Percentiles rank a stretch among this genome's conserved stretches.
Conservation (phyloP, 1,139 yeast genomes). For the Nakaseomyces kungkrabaensis region DNA sequence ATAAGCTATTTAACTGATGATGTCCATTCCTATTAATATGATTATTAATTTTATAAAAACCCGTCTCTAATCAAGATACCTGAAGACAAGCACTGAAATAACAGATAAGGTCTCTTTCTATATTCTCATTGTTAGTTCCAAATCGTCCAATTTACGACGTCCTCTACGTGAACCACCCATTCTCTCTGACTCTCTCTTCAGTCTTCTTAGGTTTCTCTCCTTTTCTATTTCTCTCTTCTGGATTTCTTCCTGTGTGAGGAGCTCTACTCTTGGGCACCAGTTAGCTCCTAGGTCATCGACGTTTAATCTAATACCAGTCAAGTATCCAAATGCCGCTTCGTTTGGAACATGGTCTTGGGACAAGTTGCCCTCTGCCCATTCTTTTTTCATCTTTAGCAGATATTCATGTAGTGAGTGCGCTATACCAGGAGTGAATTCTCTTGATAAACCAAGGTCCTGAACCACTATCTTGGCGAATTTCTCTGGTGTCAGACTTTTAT, state of each 20-base stretch:
- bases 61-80: no score
- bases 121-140: slow-evolving; percentile 29
- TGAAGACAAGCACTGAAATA: no score
- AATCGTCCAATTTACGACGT: slow-evolving; percentile 49
- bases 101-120: not conserved
- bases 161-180: slow-evolving; percentile 34
- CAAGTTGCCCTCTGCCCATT: slow-evolving; percentile 69
- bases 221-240: slow-evolving; percentile 93
- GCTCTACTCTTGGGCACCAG: slow-evolving; percentile 87
- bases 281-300: slow-evolving; percentile 54
- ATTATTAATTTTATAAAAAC: no score
- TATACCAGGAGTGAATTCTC: slow-evolving; percentile 86
- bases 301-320: slow-evolving; percentile 59
- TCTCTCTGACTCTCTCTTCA: slow-evolving; percentile 73
- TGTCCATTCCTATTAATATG: not conserved
- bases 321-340: slow-evolving; percentile 48
- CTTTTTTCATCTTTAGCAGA: slow-evolving; percentile 65
- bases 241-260: slow-evolving; percentile 82
- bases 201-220: slow-evolving; percentile 80
- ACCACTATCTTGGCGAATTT: slow-evolving; percentile 74
- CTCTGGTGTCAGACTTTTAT: slow-evolving; percentile 57
- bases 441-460: slow-evolving; percentile 69
- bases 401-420: slow-evolving; percentile 82
- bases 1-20: not conserved
- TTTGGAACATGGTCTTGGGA: slow-evolving; percentile 47